These are phyloP conservation scores for Arthrinium phaeospermum DNA, from an alignment of 2,329 filamentous ascomycete species.

Conservation along the genomic window DNA sequence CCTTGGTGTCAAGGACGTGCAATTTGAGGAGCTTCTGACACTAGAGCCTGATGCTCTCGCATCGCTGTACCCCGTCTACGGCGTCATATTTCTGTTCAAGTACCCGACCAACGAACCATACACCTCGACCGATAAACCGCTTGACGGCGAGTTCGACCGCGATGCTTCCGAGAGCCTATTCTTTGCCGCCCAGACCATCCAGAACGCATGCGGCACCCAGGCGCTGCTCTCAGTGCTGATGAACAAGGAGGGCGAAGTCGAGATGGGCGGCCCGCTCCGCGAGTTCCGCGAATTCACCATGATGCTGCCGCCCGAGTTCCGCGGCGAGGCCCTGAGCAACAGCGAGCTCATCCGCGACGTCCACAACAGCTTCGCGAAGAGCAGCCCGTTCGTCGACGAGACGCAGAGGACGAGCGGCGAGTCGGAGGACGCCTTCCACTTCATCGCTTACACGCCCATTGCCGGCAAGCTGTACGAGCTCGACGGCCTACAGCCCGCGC, in stretches of 20 bases:
- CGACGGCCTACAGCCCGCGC: slow-evolving; percentile 90
- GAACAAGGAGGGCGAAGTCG: slow-evolving; percentile 73
- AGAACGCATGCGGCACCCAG: slow-evolving; percentile 97
- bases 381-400: slow-evolving; percentile 92
- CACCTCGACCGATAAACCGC: slow-evolving; percentile 66
- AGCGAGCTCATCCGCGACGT: slow-evolving; percentile 74
- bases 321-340: slow-evolving; percentile 66
- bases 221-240: slow-evolving; percentile 89
- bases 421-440: slow-evolving; percentile 93
- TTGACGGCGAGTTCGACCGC: slow-evolving; percentile 83
- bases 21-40: slow-evolving; percentile 94
- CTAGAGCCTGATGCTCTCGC: slow-evolving; percentile 79
- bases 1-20: slow-evolving; percentile 89
- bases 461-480: slow-evolving; percentile 87
- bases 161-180: slow-evolving; percentile 79
- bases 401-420: slow-evolving; percentile 74
- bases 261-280: slow-evolving; percentile 72
- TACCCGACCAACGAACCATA: slow-evolving; percentile 76
- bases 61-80: slow-evolving; percentile 80
- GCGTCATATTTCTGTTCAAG: slow-evolving; percentile 99
- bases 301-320: slow-evolving; percentile 76
- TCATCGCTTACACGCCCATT: slow-evolving; percentile 90
- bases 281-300: slow-evolving; percentile 90
- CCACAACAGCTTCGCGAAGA: slow-evolving; percentile 89
- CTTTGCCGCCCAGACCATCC: slow-evolving; percentile 96